Conservation (phyloP, 1,139 yeast species). For the Zygotorulaspora mrakii region DNA sequence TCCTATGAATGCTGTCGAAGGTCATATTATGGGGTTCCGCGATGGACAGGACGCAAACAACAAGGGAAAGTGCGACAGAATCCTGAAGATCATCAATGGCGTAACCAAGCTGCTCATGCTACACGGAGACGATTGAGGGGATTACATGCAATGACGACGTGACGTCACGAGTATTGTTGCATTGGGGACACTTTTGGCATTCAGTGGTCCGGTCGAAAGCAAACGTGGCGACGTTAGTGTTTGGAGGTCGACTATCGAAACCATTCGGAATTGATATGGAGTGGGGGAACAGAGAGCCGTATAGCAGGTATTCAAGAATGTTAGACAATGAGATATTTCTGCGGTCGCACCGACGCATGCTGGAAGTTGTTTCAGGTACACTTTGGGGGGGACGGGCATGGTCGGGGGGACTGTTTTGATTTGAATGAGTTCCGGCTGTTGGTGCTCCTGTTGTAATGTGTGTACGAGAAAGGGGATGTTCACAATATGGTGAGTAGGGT, state of each 20-base stretch:
- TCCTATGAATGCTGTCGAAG: neutral
- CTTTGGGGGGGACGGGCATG: slow-evolving; percentile 2
- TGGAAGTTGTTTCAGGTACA: too few relatives aligned
- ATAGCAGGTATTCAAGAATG: slow-evolving; percentile 1
- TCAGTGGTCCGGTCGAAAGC: neutral
- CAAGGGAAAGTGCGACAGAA: neutral
- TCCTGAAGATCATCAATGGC: neutral
- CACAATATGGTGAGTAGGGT: too few relatives aligned
- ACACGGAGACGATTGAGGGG: neutral
- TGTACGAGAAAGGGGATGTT: too few relatives aligned
- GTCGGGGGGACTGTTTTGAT: too few relatives aligned
- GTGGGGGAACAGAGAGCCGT: slow-evolving; percentile 4
- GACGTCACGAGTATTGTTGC: slow-evolving; percentile 1
- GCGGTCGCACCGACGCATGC: slow-evolving; percentile 5
- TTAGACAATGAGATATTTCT: slow-evolving; percentile 4
- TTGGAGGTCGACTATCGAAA: neutral
- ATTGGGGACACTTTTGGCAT: slow-evolving; percentile 6
- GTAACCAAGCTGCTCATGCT: slow-evolving; percentile 2
- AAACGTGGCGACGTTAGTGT: slow-evolving; percentile 2
- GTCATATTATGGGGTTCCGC: neutral
- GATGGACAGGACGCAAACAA: neutral
- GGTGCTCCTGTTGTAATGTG: too few relatives aligned
- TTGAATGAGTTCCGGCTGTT: too few relatives aligned
- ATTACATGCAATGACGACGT: neutral
- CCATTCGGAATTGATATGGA: slow-evolving; percentile 1